A percentile compares a stretch with the other conserved stretches of the same genome.
phyloP scores from a whole-genome alignment of 495 filamentous ascomycete species.

The Aspergillus conjunctus region DNA sequence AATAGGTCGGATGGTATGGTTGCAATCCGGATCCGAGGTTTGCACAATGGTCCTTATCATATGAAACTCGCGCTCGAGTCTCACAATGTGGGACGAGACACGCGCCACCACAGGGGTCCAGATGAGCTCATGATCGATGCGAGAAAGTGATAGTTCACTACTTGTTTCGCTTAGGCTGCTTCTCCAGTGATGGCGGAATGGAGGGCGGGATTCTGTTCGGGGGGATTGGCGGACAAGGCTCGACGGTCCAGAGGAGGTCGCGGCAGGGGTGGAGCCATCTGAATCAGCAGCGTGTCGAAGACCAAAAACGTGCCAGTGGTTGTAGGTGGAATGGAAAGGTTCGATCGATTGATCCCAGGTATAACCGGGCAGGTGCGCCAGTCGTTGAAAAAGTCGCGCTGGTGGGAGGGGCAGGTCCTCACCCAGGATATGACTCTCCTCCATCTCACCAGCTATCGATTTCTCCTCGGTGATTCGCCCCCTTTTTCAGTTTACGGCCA shows the following conservation, averaged over 20 bases:
- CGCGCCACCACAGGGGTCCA: slow-evolving; percentile 67
- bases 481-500: slow-evolving; percentile 30
- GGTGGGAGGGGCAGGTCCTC: slow-evolving; percentile 71
- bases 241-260: slow-evolving; percentile 49
- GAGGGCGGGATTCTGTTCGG: slow-evolving; percentile 41
- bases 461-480: slow-evolving; percentile 22
- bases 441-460: slow-evolving; percentile 35
- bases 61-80: slow-evolving; percentile 83
- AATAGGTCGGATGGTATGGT: slow-evolving; percentile 74
- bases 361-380: slow-evolving; percentile 72
- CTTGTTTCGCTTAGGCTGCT: slow-evolving; percentile 53
- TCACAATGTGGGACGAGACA: slow-evolving; percentile 74
- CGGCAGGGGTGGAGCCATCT: slow-evolving; percentile 45
- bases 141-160: slow-evolving; percentile 48
- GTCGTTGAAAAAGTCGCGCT: slow-evolving; percentile 68
- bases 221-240: slow-evolving; percentile 51
- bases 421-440: slow-evolving; percentile 46
- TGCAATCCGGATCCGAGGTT: slow-evolving; percentile 69
- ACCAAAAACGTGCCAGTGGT: slow-evolving; percentile 70
- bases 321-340: slow-evolving; percentile 82
- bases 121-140: slow-evolving; percentile 44
- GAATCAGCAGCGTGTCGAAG: slow-evolving; percentile 46
- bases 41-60: slow-evolving; percentile 70
- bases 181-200: slow-evolving; percentile 40
- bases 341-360: slow-evolving; percentile 70